These are phyloP conservation scores for Tanacetum coccineum DNA, from an alignment of 129 eudicot species.

Conservation along the genomic window DNA sequence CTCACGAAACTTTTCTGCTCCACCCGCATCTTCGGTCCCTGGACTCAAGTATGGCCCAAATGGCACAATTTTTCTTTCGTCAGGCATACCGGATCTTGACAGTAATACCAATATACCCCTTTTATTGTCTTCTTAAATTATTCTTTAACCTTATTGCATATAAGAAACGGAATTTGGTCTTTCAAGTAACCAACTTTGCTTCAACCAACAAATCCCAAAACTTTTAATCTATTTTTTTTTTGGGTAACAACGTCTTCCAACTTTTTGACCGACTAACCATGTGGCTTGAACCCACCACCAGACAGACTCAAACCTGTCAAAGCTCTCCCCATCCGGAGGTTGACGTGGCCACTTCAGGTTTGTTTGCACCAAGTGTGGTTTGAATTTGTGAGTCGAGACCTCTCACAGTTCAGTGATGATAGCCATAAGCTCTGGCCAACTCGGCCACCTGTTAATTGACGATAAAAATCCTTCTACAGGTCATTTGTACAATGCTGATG, in stretches of 20 bases:
- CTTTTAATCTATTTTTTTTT: neutral
- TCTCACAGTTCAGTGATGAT: too few species aligned
- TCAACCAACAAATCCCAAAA: too few species aligned
- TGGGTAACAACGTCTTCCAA: too few species aligned
- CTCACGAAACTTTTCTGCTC: conserved; percentile 58
- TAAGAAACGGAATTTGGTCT: neutral
- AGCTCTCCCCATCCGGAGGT: too few species aligned
- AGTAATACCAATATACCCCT: conserved; percentile 40
- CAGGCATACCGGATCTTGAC: conserved; percentile 94
- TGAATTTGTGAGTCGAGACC: too few species aligned
- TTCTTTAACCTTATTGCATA: neutral
- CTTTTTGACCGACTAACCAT: too few species aligned
- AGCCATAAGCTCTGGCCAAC: neutral
- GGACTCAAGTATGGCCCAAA: conserved; percentile 95
- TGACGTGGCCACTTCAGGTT: too few species aligned
- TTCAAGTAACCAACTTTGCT: neutral
- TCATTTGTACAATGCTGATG: neutral
- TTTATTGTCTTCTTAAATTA: neutral
- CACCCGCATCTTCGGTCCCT: conserved; percentile 45
- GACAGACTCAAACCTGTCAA: neutral
- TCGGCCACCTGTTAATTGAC: too few species aligned
- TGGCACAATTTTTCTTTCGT: conserved; percentile 73
- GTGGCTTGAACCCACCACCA: neutral
- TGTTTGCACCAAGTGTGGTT: too few species aligned
- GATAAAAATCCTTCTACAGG: neutral